Conservation (phyloP, 2,329 filamentous ascomycete species). For the Penicillium brasilianum region DNA sequence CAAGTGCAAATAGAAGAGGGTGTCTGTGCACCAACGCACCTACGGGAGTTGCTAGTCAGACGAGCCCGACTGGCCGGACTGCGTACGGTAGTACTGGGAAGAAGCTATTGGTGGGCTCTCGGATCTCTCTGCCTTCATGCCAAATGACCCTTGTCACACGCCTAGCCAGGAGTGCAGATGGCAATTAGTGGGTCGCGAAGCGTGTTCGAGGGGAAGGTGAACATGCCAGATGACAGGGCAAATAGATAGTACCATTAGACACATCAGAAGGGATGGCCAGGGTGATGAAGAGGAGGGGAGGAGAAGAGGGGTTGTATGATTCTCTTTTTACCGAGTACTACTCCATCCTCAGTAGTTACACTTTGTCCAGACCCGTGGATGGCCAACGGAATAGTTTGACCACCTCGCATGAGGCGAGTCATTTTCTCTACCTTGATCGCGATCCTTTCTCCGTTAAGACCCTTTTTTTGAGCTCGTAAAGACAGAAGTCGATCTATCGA, state of each 20-base stretch:
- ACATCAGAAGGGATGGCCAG: constrained; percentile 17
- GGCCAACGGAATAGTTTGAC: constrained; percentile 14
- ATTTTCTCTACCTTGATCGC: constrained; percentile 11
- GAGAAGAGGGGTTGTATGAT: background rate
- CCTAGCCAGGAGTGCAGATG: constrained; percentile 16
- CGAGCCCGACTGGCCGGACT: background rate
- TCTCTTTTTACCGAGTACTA: background rate
- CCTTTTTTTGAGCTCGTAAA: background rate
- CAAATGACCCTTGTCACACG: constrained; percentile 31
- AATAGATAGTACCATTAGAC: constrained; percentile 7
- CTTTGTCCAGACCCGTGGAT: constrained; percentile 12
- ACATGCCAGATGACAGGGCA: constrained; percentile 15
- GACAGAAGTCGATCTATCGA: constrained; percentile 19
- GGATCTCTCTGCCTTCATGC: constrained; percentile 20
- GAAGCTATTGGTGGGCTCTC: constrained; percentile 1
- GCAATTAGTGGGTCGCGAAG: constrained; percentile 10
- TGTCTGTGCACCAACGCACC: background rate
- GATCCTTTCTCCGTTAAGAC: background rate
- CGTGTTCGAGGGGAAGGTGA: constrained; percentile 13
- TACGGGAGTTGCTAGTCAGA: background rate
- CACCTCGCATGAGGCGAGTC: constrained; percentile 30
- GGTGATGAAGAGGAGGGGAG: background rate
- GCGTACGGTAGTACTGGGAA: background rate
- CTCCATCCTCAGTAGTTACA: background rate
- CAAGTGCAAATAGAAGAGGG: no score